Percentiles rank a stretch among this genome's conserved stretches.
Evolutionary conservation across 2,329 filamentous ascomycete species (phyloP).

Genomic region (Xylariales sp.): DNA sequence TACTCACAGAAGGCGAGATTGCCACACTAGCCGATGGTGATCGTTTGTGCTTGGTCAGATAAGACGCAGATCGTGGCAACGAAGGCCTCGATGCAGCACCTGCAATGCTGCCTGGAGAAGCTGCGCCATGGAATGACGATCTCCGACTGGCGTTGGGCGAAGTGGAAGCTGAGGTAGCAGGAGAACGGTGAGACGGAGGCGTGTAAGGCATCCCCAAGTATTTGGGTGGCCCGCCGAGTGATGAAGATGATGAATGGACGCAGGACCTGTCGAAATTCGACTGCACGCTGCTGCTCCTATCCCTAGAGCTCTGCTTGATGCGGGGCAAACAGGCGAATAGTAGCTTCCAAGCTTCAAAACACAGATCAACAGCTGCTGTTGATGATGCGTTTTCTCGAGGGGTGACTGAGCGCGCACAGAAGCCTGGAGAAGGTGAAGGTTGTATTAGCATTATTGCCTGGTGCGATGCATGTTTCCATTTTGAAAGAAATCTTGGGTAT

Average conservation of each 20-base stretch:
- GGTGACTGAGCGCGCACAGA: conserved; percentile 20
- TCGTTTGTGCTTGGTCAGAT: conserved; percentile 59
- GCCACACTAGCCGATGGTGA: conserved; percentile 42
- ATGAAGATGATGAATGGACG: conserved; percentile 19
- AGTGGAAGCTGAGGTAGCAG: conserved; percentile 51
- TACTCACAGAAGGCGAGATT: conserved; percentile 18
- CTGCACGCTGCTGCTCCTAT: conserved; percentile 22
- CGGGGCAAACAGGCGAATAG: conserved; percentile 25
- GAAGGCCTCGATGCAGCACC: conserved; percentile 38
- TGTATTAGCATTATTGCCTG: conserved; percentile 25
- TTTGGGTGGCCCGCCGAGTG: conserved; percentile 21
- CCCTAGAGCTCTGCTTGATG: conserved; percentile 17
- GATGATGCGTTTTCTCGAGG: conserved; percentile 15
- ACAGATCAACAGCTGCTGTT: conserved; percentile 15
- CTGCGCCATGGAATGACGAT: conserved; percentile 44
- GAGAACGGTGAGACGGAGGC: conserved; percentile 65
- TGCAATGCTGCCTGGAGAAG: conserved; percentile 14
- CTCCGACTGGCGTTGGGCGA: conserved; percentile 56
- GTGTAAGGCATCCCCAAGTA: conserved; percentile 76
- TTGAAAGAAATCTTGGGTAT: conserved; percentile 12
- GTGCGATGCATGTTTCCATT: conserved; percentile 21
- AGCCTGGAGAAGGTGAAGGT: conserved; percentile 23
- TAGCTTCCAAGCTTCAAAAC: conserved; percentile 22
- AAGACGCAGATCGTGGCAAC: conserved; percentile 61
- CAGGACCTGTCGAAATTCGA: conserved; percentile 17